Evolutionary conservation across 2,329 filamentous ascomycete genomes (phyloP).

Genomic region (Aspergillus sp.): DNA sequence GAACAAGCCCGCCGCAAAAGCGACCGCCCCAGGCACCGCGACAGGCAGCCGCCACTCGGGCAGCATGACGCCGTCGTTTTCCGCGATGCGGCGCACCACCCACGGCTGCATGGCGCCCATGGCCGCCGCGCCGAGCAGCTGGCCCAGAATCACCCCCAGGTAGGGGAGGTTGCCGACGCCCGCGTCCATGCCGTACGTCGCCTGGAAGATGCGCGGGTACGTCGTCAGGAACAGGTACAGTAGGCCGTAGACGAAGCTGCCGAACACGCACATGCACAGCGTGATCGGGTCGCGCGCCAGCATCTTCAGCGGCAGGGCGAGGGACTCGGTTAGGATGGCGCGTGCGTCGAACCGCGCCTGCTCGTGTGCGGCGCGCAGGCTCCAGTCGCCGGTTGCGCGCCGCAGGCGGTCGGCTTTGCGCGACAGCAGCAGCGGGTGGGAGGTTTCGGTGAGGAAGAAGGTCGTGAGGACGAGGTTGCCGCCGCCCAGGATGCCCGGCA

Average conservation of each 20-base stretch:
- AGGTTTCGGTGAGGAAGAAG: conserved; percentile 34
- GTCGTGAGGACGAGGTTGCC: conserved; percentile 12
- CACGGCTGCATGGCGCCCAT: conserved; percentile 42
- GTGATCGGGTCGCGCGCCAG: conserved; percentile 44
- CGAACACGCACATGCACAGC: conserved; percentile 28
- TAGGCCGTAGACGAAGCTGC: conserved; percentile 34
- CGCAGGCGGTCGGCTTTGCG: conserved; percentile 33
- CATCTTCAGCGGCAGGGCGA: conserved; percentile 33
- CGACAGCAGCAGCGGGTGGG: conserved; percentile 34
- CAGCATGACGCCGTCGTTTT: conserved; percentile 31
- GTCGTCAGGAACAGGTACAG: conserved; percentile 48
- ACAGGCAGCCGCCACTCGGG: conserved; percentile 48
- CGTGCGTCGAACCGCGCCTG: conserved; percentile 29
- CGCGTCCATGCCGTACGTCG: conserved; percentile 37
- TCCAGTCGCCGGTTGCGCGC: conserved; percentile 32
- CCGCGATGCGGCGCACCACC: conserved; percentile 36
- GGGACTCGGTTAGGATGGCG: conserved; percentile 37
- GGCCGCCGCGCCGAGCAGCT: conserved; percentile 39
- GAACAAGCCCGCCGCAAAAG: conserved; percentile 46
- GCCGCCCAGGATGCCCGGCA: conserved; percentile 38
- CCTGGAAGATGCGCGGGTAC: conserved; percentile 46
- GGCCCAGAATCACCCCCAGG: conserved; percentile 44
- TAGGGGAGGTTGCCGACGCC: conserved; percentile 46
- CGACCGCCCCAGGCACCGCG: conserved; percentile 46
- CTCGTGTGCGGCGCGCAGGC: conserved; percentile 31